A percentile compares a stretch with the other conserved stretches of the same genome.
Conservation (phyloP, 2,329 filamentous ascomycete genomes). For the Ophiocordyceps australis region DNA sequence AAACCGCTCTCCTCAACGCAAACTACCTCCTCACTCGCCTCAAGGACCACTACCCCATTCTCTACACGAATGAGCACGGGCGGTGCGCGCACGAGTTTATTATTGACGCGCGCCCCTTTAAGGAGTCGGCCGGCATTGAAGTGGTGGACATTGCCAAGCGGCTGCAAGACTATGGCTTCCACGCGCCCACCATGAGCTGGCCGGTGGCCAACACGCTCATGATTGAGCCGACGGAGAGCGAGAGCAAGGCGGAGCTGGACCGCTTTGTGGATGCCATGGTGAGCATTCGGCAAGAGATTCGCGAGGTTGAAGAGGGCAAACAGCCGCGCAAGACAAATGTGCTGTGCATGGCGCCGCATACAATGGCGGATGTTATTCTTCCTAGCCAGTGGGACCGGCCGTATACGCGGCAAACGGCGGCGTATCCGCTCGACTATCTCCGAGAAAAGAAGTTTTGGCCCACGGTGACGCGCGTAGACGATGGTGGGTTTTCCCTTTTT, state of each 20-base stretch:
- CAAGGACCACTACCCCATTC: slow-evolving; percentile 68
- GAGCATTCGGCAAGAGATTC: slow-evolving; percentile 71
- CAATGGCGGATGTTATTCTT: slow-evolving; percentile 58
- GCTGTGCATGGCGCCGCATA: slow-evolving; percentile 78
- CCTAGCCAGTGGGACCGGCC: slow-evolving; percentile 59
- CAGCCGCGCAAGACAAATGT: slow-evolving; percentile 63
- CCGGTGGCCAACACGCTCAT: slow-evolving; percentile 89
- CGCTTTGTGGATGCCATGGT: slow-evolving; percentile 85
- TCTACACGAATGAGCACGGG: slow-evolving; percentile 81
- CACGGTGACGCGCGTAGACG: slow-evolving; percentile 67
- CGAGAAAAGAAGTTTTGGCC: slow-evolving; percentile 98
- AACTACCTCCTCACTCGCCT: slow-evolving; percentile 91
- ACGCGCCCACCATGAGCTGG: slow-evolving; percentile 94
- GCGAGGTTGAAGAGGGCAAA: slow-evolving; percentile 62
- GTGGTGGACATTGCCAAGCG: slow-evolving; percentile 93
- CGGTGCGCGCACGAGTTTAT: slow-evolving; percentile 97
- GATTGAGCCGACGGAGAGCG: slow-evolving; percentile 93
- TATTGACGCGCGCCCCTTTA: slow-evolving; percentile 72
- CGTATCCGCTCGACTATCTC: slow-evolving; percentile 68
- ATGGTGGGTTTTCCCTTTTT: slow-evolving; percentile 39
- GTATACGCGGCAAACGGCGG: slow-evolving; percentile 67
- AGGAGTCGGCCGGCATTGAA: slow-evolving; percentile 66
- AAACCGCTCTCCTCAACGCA: slow-evolving; percentile 84
- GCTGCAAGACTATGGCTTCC: slow-evolving; percentile 93
- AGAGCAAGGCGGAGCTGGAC: slow-evolving; percentile 83